Base-by-base conservation (phyloP, 2,329 filamentous ascomycete species). In the Xylariaceae sp. region DNA sequence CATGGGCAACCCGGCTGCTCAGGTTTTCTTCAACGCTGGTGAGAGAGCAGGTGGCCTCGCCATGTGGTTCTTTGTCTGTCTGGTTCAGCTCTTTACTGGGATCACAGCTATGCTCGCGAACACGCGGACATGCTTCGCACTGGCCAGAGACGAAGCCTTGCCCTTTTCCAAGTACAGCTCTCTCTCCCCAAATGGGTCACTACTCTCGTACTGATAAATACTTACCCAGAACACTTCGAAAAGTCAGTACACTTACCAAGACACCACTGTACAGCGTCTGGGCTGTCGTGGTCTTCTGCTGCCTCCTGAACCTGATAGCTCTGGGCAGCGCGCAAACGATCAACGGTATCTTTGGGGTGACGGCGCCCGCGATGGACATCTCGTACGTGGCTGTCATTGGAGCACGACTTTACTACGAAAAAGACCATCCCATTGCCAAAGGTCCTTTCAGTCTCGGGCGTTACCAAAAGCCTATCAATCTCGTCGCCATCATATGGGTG, bases 41-140 rank as follows among this genome's bases (percentile, higher is more conserved):
- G 78, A 78, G 2, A 68, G 61, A 46, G 67, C 59, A 3, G 77
- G 76, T n/a, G 78, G 75, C 22, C 77, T 74, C 0, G 55, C 70
- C 13, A 81, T 81, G 77, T 80, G 76, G 74, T 73, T 72, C 41
- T 78, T 78, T 44, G 74, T 79, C 15, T 77, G 82, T 44, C 67
- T 83, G 1, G 76, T 83, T 2, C 79, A 83, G 45, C 78, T 80
- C 57, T 82, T 83, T 62, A 83, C 79, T 0, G 78, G 79, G 16
- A 79, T 77, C 41, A 76, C 76, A 15, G 79, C 79, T 3, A 79
- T 83, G 77, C 59, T 83, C 34, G 78, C 79, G 28, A 78, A 82
- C 57, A 79, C 76, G 17, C 66, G 76, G 46, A 80, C 81, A 75
- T 74, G 74, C 2, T 81, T 76, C 57, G 78, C 78, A 2, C 81